These are phyloP conservation scores for Leccinum obscurum DNA, from an alignment of 768 basidiomycete species.

Conservation along the genomic window DNA sequence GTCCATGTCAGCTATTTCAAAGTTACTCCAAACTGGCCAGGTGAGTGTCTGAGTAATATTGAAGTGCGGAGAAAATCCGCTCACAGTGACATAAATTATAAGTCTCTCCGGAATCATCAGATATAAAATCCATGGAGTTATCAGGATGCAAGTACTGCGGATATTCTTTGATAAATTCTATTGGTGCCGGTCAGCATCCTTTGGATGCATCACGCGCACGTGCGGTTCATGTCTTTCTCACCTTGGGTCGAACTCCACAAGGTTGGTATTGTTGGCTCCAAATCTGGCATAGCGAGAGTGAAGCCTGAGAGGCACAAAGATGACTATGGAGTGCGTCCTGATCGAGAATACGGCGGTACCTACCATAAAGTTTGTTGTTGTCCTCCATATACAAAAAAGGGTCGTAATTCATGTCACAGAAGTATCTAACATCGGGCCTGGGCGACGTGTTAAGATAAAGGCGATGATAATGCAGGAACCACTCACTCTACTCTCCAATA, in stretches of 20 bases:
- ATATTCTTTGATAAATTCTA: slow-evolving; percentile 55
- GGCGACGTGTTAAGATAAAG: neutral
- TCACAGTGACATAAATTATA: slow-evolving; percentile 69
- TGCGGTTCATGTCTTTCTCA: slow-evolving; percentile 32
- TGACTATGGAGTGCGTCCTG: neutral
- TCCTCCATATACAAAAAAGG: slow-evolving; percentile 61
- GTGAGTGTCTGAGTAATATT: neutral
- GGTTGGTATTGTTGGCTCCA: slow-evolving; percentile 59
- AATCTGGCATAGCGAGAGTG: slow-evolving; percentile 66
- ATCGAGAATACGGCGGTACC: slow-evolving; percentile 4
- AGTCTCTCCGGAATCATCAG: slow-evolving; percentile 61
- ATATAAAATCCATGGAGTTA: slow-evolving; percentile 65
- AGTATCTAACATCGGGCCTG: slow-evolving; percentile 53
- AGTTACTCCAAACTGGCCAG: slow-evolving; percentile 83
- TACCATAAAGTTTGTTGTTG: slow-evolving; percentile 51
- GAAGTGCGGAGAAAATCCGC: slow-evolving; percentile 12
- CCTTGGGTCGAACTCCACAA: slow-evolving; percentile 62
- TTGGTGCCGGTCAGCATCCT: slow-evolving; percentile 39
- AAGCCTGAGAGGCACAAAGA: slow-evolving; percentile 40
- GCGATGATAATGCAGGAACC: neutral
- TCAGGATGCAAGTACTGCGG: slow-evolving; percentile 55
- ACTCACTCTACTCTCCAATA: slow-evolving; percentile 64
- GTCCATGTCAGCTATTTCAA: slow-evolving; percentile 84
- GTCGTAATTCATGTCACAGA: slow-evolving; percentile 50
- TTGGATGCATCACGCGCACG: slow-evolving; percentile 23